Evolutionary conservation across 805 yeast species (phyloP).

Genomic region (Schwanniomyces pseudopolymorphus): DNA sequence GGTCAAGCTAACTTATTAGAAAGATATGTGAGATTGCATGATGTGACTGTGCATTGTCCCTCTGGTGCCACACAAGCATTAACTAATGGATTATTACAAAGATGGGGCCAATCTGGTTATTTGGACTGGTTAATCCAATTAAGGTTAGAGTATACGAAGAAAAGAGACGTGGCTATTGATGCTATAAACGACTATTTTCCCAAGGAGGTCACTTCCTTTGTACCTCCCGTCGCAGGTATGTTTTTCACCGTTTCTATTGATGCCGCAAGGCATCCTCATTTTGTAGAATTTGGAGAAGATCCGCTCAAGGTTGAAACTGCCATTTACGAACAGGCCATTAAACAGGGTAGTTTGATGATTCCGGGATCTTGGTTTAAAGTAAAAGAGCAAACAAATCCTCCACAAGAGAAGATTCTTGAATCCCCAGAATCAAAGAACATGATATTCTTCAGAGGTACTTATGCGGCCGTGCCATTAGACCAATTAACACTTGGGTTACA

Average conservation of each 20-base stretch:
- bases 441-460: constrained; percentile 82
- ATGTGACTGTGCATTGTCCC: constrained; percentile 76
- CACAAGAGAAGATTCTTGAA: constrained; percentile 48
- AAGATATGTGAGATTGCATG: constrained; percentile 69
- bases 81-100: constrained; percentile 62
- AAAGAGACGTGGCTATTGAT: constrained; percentile 85
- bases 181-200: constrained; percentile 54
- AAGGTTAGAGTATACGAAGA: constrained; percentile 71
- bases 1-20: constrained; percentile 66
- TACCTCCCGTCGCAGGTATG: constrained; percentile 46
- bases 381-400: constrained; percentile 53
- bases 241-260: constrained; percentile 58
- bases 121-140: constrained; percentile 83
- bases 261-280: constrained; percentile 78
- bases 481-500: constrained; percentile 58
- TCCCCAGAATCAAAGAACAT: constrained; percentile 42
- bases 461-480: constrained; percentile 79
- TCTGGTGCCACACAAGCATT: constrained; percentile 78
- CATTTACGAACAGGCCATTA: constrained; percentile 59
- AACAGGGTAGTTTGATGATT: constrained; percentile 66
- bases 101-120: constrained; percentile 92
- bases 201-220: constrained; percentile 37
- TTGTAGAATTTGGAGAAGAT: constrained; percentile 51
- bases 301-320: constrained; percentile 64
- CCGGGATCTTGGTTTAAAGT: constrained; percentile 83